These are phyloP conservation scores for Tricholoma sp. DNA, from an alignment of 768 basidiomycete species.

Conservation along the genomic window DNA sequence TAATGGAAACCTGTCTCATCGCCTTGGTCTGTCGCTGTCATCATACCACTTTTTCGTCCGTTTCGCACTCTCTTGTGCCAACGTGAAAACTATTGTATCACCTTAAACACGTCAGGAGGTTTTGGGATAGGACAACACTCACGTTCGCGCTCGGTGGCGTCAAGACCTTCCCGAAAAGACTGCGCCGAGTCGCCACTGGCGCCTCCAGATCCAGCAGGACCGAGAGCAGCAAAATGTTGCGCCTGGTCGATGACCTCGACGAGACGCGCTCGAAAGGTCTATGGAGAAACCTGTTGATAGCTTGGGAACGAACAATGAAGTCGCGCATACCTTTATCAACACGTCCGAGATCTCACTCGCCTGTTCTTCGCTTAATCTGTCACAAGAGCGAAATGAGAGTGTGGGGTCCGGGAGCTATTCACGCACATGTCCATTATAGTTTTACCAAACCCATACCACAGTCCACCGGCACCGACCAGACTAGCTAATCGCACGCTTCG, in stretches of 20 bases:
- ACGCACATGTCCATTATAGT: constrained; percentile 77
- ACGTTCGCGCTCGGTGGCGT: constrained; percentile 91
- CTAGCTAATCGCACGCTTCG: constrained; percentile 77
- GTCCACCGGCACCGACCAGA: constrained; percentile 81
- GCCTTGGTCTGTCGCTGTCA: constrained; percentile 50
- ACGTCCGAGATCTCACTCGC: constrained; percentile 67
- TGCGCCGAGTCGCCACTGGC: constrained; percentile 56
- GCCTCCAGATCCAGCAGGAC: constrained; percentile 50
- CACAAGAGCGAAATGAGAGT: neutral
- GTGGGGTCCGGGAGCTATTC: neutral
- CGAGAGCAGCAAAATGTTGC: constrained; percentile 78
- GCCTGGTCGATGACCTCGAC: constrained; percentile 84
- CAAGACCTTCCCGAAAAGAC: constrained; percentile 85
- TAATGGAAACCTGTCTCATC: constrained; percentile 26
- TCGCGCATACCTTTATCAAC: constrained; percentile 53
- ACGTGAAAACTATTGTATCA: constrained; percentile 59
- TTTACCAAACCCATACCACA: constrained; percentile 92
- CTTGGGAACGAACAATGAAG: neutral
- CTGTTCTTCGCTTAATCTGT: constrained; percentile 73
- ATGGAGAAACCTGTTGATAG: neutral
- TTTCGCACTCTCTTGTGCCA: constrained; percentile 80
- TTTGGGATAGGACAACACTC: constrained; percentile 24
- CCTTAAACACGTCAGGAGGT: constrained; percentile 1
- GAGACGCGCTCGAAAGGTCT: constrained; percentile 77
- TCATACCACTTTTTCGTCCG: constrained; percentile 85